A percentile compares a stretch with the other conserved stretches of the same genome.
Conservation (phyloP, 148 eudicot species). For the Hydrangea macrophylla region DNA sequence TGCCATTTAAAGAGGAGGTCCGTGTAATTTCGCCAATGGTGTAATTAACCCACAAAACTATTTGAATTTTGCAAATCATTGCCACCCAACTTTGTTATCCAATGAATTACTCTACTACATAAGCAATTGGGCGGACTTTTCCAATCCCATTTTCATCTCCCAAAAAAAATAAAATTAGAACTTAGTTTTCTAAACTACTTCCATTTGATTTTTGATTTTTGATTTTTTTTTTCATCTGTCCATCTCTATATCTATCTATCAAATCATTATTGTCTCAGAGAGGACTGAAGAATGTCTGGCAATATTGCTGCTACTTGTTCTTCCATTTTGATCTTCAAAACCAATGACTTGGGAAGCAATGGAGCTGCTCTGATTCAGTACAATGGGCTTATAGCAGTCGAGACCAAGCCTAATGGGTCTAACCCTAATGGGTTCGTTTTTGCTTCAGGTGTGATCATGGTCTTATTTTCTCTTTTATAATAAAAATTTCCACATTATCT, state of each 20-base stretch:
- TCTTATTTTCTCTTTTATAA: too few species aligned
- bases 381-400: slow-evolving; percentile 28
- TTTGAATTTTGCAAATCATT: background rate
- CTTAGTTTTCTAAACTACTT: background rate
- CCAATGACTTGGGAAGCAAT: slow-evolving; percentile 17
- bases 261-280: background rate
- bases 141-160: background rate
- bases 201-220: background rate
- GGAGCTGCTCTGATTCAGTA: slow-evolving; percentile 29
- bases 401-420: slow-evolving; percentile 15
- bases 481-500: too few species aligned
- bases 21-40: too few species aligned
- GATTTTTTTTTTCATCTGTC: background rate
- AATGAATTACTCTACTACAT: background rate
- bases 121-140: slow-evolving; percentile 5
- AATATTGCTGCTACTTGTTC: slow-evolving; percentile 27
- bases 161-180: background rate
- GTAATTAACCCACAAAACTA: too few species aligned
- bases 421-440: slow-evolving; percentile 22
- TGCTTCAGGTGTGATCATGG: slow-evolving; percentile 29
- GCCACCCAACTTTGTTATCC: background rate
- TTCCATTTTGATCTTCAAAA: slow-evolving; percentile 26
- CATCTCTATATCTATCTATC: slow-evolving; percentile 6
- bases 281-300: slow-evolving; percentile 18
- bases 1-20: too few species aligned